Percentiles rank a stretch among this genome's conserved stretches.
These are phyloP conservation scores for Aspergillus jensenii DNA, from an alignment of 2,329 filamentous ascomycete species.

Conservation along the genomic window DNA sequence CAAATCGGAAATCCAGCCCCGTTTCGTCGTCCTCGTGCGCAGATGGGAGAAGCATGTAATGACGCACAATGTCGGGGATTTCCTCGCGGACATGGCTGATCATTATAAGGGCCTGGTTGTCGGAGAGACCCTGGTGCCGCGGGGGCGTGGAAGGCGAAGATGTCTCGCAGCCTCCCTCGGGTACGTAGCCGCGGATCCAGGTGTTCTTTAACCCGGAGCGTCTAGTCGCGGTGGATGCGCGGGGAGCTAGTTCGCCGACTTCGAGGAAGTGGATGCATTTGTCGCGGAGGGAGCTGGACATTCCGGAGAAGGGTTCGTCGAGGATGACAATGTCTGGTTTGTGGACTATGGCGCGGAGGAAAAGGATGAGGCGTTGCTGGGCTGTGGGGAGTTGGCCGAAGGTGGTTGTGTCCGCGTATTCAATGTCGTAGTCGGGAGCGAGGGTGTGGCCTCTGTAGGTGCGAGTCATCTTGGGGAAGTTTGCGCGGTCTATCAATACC, in stretches of 20 bases:
- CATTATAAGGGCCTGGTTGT: constrained; percentile 79
- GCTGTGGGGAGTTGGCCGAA: constrained; percentile 61
- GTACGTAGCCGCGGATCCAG: constrained; percentile 15
- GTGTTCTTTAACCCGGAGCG: constrained; percentile 9
- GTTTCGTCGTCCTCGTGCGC: constrained; percentile 17
- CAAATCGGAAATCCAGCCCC: constrained; percentile 33
- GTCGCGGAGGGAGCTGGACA: constrained; percentile 78
- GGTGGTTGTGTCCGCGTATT: constrained; percentile 74
- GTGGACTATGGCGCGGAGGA: constrained; percentile 79
- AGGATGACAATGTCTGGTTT: constrained; percentile 78
- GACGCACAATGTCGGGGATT: constrained; percentile 76
- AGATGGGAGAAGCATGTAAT: constrained; percentile 79
- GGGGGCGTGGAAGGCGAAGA: neutral
- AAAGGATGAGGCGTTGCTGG: constrained; percentile 76
- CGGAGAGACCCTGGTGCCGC: constrained; percentile 57
- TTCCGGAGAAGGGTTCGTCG: constrained; percentile 84
- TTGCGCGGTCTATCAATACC: neutral
- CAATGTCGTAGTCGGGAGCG: constrained; percentile 32
- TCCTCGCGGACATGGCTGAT: constrained; percentile 91
- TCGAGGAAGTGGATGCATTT: constrained; percentile 82
- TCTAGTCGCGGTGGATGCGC: constrained; percentile 18
- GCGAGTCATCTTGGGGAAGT: constrained; percentile 22
- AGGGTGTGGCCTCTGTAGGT: constrained; percentile 4
- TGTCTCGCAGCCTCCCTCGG: neutral
- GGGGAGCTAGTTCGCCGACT: constrained; percentile 52